Percentiles rank a stretch among this genome's conserved stretches.
Evolutionary conservation across 306 rosid species (phyloP).

Genomic region (Casuarina equisetifolia): DNA sequence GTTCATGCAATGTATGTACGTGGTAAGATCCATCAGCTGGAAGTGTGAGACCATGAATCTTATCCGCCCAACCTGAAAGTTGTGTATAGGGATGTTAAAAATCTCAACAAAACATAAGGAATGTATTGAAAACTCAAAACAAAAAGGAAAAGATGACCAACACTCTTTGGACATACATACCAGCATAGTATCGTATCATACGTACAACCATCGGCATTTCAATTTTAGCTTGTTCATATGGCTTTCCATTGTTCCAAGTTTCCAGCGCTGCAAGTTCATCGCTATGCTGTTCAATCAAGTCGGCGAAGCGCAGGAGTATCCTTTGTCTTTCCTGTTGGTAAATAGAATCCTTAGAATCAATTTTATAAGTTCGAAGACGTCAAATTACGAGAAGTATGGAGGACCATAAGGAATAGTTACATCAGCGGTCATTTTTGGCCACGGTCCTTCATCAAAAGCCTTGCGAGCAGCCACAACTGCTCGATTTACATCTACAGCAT

Average conservation of each 20-base stretch:
- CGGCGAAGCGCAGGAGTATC: slow-evolving; percentile 73
- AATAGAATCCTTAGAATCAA: neutral
- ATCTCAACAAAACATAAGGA: neutral
- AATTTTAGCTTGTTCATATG: slow-evolving; percentile 66
- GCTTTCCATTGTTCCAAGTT: slow-evolving; percentile 95
- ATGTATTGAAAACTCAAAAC: neutral
- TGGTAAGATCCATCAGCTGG: slow-evolving; percentile 80
- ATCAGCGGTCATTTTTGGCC: slow-evolving; percentile 93
- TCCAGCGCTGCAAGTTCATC: slow-evolving; percentile 85
- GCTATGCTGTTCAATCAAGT: slow-evolving; percentile 68
- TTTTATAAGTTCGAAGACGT: neutral
- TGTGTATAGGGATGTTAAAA: slow-evolving; percentile 3
- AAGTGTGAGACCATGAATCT: slow-evolving; percentile 86
- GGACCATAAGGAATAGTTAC: slow-evolving; percentile 34
- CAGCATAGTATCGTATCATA: slow-evolving; percentile 76
- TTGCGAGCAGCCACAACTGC: slow-evolving; percentile 88
- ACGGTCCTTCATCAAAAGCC: slow-evolving; percentile 91
- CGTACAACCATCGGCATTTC: slow-evolving; percentile 76
- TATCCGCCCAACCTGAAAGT: slow-evolving; percentile 86
- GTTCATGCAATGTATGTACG: slow-evolving; percentile 89
- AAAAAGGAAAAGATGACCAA: neutral
- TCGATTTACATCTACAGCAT: slow-evolving; percentile 70
- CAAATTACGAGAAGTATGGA: neutral
- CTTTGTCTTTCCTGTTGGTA: slow-evolving; percentile 62
- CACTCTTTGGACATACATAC: slow-evolving; percentile 35